Conservation (phyloP, 2,329 filamentous ascomycete genomes). For the Fusarium piperis region DNA sequence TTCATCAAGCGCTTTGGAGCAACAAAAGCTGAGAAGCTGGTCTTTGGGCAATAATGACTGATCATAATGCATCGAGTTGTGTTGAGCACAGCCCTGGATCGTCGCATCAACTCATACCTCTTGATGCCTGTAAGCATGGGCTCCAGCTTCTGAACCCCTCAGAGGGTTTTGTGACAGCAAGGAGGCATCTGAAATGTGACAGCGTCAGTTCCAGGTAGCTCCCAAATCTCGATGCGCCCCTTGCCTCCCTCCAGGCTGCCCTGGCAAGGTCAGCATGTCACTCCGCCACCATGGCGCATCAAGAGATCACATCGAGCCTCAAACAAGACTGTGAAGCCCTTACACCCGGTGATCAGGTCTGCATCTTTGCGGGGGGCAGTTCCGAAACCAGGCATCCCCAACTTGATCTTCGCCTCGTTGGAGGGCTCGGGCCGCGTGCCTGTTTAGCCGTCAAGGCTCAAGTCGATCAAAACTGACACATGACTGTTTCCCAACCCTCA, state of each 20-base stretch:
- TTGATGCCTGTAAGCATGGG: not conserved
- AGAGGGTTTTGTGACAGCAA: conserved; percentile 18
- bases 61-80: not conserved
- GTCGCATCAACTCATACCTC: not conserved
- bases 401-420: conserved; percentile 20
- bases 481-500: conserved; percentile 30
- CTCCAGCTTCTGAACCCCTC: conserved; percentile 2
- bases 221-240: conserved; percentile 21
- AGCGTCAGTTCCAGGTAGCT: conserved; percentile 10
- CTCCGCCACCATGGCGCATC: conserved; percentile 25
- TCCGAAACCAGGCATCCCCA: conserved; percentile 17
- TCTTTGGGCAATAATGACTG: not conserved
- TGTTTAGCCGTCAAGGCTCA: conserved; percentile 32
- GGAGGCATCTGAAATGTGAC: conserved; percentile 31
- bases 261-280: conserved; percentile 17
- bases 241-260: conserved; percentile 21
- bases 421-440: conserved; percentile 27
- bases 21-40: not conserved
- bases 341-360: conserved; percentile 11
- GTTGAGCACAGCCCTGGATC: not conserved
- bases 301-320: conserved; percentile 26
- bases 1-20: not conserved
- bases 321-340: conserved; percentile 4
- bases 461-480: conserved; percentile 19
- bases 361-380: conserved; percentile 16